Percentiles rank a stretch among this genome's conserved stretches.
These are phyloP conservation scores for Haberlea rhodopensis DNA, from an alignment of 257 asterid genomes.

Conservation along the genomic window DNA sequence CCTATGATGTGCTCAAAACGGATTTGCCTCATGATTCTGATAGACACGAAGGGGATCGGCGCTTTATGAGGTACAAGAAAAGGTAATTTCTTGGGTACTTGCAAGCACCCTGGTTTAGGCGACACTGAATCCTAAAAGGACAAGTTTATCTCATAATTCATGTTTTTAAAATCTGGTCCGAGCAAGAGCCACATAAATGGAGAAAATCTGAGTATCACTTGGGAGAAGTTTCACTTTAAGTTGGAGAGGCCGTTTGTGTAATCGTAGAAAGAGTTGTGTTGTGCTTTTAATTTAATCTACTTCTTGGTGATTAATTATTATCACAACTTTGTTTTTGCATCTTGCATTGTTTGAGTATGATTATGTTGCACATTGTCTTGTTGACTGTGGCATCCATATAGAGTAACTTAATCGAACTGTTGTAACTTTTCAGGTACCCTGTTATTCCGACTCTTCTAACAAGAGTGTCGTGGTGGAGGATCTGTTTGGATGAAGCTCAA, in stretches of 20 bases:
- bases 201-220: background rate
- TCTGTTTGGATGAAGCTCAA: slow-evolving; percentile 99
- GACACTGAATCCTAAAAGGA: slow-evolving; percentile 17
- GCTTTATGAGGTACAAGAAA: slow-evolving; percentile 74
- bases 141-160: slow-evolving; percentile 15
- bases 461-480: slow-evolving; percentile 96
- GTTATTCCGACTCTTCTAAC: slow-evolving; percentile 91
- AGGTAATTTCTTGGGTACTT: slow-evolving; percentile 44
- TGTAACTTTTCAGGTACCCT: slow-evolving; percentile 63
- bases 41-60: slow-evolving; percentile 92
- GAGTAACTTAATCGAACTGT: slow-evolving; percentile 2
- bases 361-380: background rate
- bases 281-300: background rate
- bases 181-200: slow-evolving; percentile 9
- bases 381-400: slow-evolving; percentile 18
- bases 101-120: slow-evolving; percentile 22
- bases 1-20: slow-evolving; percentile 87
- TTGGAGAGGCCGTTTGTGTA: slow-evolving; percentile 10
- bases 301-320: slow-evolving; percentile 13
- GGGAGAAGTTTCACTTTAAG: slow-evolving; percentile 14
- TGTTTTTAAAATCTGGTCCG: slow-evolving; percentile 13
- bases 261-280: background rate
- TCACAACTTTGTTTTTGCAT: background rate
- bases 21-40: slow-evolving; percentile 96
- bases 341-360: background rate